Evolutionary conservation across 2,329 filamentous ascomycete species (phyloP).

Genomic region (Fusarium sp.): DNA sequence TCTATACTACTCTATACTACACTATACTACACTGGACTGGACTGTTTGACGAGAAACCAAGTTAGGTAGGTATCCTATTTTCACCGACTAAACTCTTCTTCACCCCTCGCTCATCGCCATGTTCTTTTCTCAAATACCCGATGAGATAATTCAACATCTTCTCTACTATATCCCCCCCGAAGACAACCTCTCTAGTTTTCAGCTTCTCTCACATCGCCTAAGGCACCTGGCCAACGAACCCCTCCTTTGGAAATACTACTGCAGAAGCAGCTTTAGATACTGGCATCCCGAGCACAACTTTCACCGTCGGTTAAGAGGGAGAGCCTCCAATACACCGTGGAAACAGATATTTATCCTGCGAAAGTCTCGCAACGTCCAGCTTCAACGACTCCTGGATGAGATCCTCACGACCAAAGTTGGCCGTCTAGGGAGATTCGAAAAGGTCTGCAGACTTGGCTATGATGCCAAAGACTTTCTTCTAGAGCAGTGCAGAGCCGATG

Average conservation of each 20-base stretch:
- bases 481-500: conserved; percentile 67
- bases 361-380: conserved; percentile 60
- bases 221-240: conserved; percentile 73
- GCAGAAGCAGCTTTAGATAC: conserved; percentile 71
- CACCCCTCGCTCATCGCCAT: conserved; percentile 39
- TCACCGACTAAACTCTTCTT: conserved; percentile 10
- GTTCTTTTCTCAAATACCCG: conserved; percentile 67
- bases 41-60: conserved; percentile 3
- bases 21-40: too few species aligned
- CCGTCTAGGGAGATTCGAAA: conserved; percentile 73
- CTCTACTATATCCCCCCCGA: conserved; percentile 69
- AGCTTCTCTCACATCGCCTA: conserved; percentile 69
- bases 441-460: conserved; percentile 78
- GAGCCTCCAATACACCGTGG: conserved; percentile 74
- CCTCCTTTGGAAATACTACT: conserved; percentile 83
- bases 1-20: too few species aligned
- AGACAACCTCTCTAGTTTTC: conserved; percentile 59
- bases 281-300: conserved; percentile 78
- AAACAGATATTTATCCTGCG: conserved; percentile 71
- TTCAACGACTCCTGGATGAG: conserved; percentile 66
- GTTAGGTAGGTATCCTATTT: conserved; percentile 6
- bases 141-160: conserved; percentile 86
- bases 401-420: conserved; percentile 76
- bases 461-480: conserved; percentile 89
- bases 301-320: conserved; percentile 60